A percentile compares a stretch with the other conserved stretches of the same genome.
Evolutionary conservation across 2,329 filamentous ascomycete genomes (phyloP).

Genomic region (Claviceps quebecensis): DNA sequence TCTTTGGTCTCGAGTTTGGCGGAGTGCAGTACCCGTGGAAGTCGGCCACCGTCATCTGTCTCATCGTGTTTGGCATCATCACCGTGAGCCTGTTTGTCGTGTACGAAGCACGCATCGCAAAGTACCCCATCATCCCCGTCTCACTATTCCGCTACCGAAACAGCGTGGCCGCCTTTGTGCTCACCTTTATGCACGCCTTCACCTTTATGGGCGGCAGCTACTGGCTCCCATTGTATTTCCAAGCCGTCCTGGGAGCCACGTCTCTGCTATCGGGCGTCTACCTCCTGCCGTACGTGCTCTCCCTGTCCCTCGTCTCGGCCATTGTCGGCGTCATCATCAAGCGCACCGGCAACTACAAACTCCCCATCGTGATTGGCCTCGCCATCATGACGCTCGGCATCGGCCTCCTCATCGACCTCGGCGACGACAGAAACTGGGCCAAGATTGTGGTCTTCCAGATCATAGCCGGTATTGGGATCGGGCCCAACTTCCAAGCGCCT

Average conservation of each 20-base stretch:
- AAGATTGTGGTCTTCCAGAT: slow-evolving; percentile 49
- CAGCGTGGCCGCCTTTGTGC: slow-evolving; percentile 49
- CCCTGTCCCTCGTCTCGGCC: slow-evolving; percentile 50
- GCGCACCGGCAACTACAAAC: slow-evolving; percentile 52
- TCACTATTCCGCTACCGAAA: slow-evolving; percentile 52
- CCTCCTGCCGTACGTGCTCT: slow-evolving; percentile 54
- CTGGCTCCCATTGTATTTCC: slow-evolving; percentile 77
- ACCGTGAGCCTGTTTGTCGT: slow-evolving; percentile 52
- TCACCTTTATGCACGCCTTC: slow-evolving; percentile 60
- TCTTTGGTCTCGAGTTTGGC: slow-evolving; percentile 76
- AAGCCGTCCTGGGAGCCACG: slow-evolving; percentile 53
- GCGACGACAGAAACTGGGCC: slow-evolving; percentile 37
- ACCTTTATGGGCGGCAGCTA: slow-evolving; percentile 68
- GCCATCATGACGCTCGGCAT: slow-evolving; percentile 48
- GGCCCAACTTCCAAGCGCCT: slow-evolving; percentile 55
- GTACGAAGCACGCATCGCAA: slow-evolving; percentile 59
- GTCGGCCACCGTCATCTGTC: slow-evolving; percentile 60
- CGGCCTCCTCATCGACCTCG: slow-evolving; percentile 49
- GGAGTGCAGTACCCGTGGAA: slow-evolving; percentile 63
- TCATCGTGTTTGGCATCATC: slow-evolving; percentile 59
- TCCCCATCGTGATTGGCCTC: slow-evolving; percentile 45
- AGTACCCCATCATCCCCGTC: slow-evolving; percentile 65
- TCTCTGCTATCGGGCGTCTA: slow-evolving; percentile 64
- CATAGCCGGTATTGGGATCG: slow-evolving; percentile 48
- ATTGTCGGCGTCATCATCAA: slow-evolving; percentile 41